phyloP scores from a whole-genome alignment of 306 rosid species.

The Ammopiptanthus mongolicus region DNA sequence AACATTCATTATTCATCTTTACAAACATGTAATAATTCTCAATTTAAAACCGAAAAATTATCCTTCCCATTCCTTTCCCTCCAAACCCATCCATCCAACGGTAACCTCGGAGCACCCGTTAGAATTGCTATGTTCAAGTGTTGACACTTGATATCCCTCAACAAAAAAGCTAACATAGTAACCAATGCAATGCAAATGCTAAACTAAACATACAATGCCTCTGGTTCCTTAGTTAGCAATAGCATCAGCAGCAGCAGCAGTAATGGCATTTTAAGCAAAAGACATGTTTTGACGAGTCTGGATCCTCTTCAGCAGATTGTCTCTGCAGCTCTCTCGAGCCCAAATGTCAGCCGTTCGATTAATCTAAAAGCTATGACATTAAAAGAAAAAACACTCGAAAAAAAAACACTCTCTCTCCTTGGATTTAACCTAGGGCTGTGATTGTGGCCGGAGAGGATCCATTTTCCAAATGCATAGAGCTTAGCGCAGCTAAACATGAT shows the following conservation, averaged over 20 bases:
- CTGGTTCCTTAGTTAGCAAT: not conserved
- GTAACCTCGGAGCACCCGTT: not conserved
- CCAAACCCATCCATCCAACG: too few relatives aligned
- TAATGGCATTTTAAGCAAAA: not conserved
- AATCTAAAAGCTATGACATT: too few relatives aligned
- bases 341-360: too few relatives aligned
- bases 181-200: not conserved
- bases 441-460: too few relatives aligned
- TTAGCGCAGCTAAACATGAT: not conserved
- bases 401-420: too few relatives aligned
- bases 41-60: too few relatives aligned
- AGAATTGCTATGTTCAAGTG: not conserved
- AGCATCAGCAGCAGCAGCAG: not conserved
- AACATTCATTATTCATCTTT: not conserved
- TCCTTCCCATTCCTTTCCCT: too few relatives aligned
- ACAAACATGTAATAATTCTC: not conserved
- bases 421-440: too few relatives aligned
- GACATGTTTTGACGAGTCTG: too few relatives aligned
- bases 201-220: not conserved
- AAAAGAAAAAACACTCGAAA: too few relatives aligned
- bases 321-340: too few relatives aligned
- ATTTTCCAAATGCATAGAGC: not conserved
- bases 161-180: not conserved
- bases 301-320: too few relatives aligned
- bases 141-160: not conserved